Conservation (phyloP, 2,329 filamentous ascomycete genomes). For the Arthrobotrys pseudoclavata region DNA sequence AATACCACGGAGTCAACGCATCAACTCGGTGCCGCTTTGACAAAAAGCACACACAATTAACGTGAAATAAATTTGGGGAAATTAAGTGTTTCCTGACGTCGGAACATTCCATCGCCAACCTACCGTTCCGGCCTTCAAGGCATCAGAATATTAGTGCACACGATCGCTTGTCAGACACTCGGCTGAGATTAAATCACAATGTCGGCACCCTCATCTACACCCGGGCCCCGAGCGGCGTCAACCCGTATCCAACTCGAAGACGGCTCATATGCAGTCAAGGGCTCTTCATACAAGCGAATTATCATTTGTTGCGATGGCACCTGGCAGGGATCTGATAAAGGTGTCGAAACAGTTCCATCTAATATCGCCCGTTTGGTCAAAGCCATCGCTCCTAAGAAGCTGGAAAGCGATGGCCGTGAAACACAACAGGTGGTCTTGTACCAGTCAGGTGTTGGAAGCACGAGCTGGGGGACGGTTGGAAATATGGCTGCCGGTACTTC, state of each 20-base stretch:
- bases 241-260: conserved; percentile 30
- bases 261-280: conserved; percentile 28
- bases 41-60: background rate
- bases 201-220: conserved; percentile 26
- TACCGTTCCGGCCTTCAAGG: background rate
- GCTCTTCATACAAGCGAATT: conserved; percentile 45
- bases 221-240: conserved; percentile 37
- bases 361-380: conserved; percentile 56
- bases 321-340: conserved; percentile 57
- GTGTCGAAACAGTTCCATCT: conserved; percentile 40
- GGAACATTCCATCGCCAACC: background rate
- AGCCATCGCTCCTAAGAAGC: conserved; percentile 47
- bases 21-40: background rate
- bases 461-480: conserved; percentile 61
- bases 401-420: conserved; percentile 27
- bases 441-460: conserved; percentile 48
- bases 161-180: background rate
- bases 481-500: conserved; percentile 65
- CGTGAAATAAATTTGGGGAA: conserved; percentile 4
- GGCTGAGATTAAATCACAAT: conserved; percentile 23
- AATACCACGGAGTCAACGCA: conserved; percentile 19
- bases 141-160: background rate
- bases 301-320: conserved; percentile 59
- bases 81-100: conserved; percentile 5
- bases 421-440: conserved; percentile 56